Conservation (phyloP, 805 yeast genomes). For the Spathaspora gorwiae region DNA sequence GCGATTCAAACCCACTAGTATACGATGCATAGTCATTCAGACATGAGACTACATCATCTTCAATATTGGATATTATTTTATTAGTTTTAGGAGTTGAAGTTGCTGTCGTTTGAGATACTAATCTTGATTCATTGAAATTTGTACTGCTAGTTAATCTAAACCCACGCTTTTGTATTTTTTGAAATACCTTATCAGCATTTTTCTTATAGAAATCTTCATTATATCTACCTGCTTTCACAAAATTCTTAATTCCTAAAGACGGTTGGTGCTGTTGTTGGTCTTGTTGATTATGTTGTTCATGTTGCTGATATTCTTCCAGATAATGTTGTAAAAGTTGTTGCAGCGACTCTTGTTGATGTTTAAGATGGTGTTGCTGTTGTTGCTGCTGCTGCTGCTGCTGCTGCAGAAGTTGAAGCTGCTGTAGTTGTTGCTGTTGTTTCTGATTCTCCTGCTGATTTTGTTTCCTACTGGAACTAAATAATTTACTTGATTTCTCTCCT, state of each 20-base stretch:
- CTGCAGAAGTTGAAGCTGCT: too few species aligned
- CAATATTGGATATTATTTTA: constrained; percentile 11
- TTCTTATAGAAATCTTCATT: constrained; percentile 33
- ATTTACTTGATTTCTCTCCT: background rate
- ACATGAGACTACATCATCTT: constrained; percentile 2
- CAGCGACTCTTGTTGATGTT: too few species aligned
- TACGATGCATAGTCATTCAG: constrained; percentile 27
- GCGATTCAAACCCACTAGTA: constrained; percentile 25
- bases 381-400: too few species aligned
- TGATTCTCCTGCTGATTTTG: background rate
- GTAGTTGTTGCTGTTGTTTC: background rate
- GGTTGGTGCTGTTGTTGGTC: background rate
- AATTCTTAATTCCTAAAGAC: constrained; percentile 17
- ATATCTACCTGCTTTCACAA: constrained; percentile 26
- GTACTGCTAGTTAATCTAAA: constrained; percentile 7
- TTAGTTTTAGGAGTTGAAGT: constrained; percentile 37
- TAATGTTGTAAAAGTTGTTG: too few species aligned
- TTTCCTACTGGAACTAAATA: too few species aligned
- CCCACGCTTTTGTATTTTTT: constrained; percentile 35
- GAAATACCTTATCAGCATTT: constrained; percentile 37
- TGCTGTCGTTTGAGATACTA: constrained; percentile 20
- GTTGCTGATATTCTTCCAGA: too few species aligned
- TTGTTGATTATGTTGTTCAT: background rate
- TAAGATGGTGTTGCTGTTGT: too few species aligned
- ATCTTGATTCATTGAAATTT: constrained; percentile 2